Conservation (phyloP, 495 filamentous ascomycete genomes). For the Trichoderma gamsii region DNA sequence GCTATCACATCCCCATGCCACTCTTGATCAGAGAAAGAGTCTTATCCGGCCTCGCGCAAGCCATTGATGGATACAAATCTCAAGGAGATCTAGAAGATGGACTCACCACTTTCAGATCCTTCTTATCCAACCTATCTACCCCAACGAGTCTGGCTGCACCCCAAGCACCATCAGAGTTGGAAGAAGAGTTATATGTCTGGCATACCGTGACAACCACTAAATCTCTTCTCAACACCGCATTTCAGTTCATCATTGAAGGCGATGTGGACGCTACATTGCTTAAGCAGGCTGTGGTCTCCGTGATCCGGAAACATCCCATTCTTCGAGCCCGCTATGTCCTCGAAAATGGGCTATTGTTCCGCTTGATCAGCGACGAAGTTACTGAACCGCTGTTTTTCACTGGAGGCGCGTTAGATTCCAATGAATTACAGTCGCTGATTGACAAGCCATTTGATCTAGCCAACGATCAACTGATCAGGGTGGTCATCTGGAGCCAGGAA, state of each 20-base stretch:
- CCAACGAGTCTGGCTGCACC: not conserved
- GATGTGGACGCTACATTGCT: conserved; percentile 11
- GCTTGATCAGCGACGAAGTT: not conserved
- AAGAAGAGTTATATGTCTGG: conserved; percentile 17
- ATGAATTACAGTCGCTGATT: not conserved
- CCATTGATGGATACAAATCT: conserved; percentile 12
- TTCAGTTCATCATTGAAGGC: conserved; percentile 14
- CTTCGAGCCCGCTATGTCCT: conserved; percentile 13
- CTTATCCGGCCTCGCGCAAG: conserved; percentile 14
- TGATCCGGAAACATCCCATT: conserved; percentile 15
- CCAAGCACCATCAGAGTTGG: conserved; percentile 14
- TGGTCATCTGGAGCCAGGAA: not conserved
- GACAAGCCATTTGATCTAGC: conserved; percentile 1
- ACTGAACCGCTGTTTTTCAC: not conserved
- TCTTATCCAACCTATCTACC: not conserved
- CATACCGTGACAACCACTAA: conserved; percentile 4
- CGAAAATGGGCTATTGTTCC: not conserved
- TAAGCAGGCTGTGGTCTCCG: not conserved
- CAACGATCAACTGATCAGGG: not conserved
- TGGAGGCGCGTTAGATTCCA: not conserved
- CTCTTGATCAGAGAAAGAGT: conserved; percentile 16
- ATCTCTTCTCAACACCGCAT: conserved; percentile 19
- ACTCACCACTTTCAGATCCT: conserved; percentile 9
- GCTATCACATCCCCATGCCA: conserved; percentile 14
- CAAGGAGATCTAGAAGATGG: not conserved